Conservation (phyloP, 2,329 filamentous ascomycete genomes). For the Sphaerostilbella broomeana region DNA sequence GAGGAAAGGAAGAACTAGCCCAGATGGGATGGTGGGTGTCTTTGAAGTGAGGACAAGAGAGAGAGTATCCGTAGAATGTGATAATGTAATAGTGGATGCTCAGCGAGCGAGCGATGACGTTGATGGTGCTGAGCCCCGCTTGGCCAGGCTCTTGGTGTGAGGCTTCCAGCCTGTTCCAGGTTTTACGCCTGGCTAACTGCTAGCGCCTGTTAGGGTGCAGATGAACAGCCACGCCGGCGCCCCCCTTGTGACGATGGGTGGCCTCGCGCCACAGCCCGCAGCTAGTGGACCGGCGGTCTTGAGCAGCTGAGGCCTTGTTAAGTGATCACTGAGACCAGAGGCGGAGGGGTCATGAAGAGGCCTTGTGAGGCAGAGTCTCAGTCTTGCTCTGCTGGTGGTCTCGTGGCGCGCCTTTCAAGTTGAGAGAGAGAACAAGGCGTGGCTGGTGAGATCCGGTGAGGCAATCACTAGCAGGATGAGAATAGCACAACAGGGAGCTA, state of each 20-base stretch:
- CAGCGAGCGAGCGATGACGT: conserved; percentile 11
- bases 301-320: no score
- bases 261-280: no score
- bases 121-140: conserved; percentile 13
- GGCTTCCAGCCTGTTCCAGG: conserved; percentile 10
- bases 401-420: no score
- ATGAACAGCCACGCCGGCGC: no score
- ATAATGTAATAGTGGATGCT: conserved; percentile 1
- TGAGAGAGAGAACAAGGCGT: neutral
- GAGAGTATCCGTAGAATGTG: neutral
- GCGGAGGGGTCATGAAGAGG: neutral
- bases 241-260: no score
- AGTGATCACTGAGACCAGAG: neutral
- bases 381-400: conserved; percentile 3
- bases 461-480: no score
- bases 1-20: neutral
- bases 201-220: no score
- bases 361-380: neutral
- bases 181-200: conserved; percentile 6
- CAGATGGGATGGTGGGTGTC: neutral
- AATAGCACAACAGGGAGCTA: no score
- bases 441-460: conserved; percentile 6
- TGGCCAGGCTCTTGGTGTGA: conserved; percentile 1
- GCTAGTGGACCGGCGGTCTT: no score
- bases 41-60: neutral